phyloP scores from a whole-genome alignment of 1,284 basidiomycete species.

The Malassezia globosa region DNA sequence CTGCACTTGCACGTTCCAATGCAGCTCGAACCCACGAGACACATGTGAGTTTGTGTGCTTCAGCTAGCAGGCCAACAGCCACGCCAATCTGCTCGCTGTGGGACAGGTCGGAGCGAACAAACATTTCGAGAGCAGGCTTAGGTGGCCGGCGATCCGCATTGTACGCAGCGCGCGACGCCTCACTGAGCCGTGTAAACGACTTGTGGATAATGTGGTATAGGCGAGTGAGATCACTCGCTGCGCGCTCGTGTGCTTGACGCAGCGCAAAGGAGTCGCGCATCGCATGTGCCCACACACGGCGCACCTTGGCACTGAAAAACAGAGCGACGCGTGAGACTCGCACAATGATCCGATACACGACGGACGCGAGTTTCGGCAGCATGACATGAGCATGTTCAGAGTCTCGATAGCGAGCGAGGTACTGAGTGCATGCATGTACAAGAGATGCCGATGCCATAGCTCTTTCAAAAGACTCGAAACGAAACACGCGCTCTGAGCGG shows the following conservation, averaged over 20 bases:
- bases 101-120: constrained; percentile 26
- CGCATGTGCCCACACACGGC: constrained; percentile 21
- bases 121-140: constrained; percentile 30
- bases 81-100: constrained; percentile 36
- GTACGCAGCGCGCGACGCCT: constrained; percentile 31
- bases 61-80: constrained; percentile 35
- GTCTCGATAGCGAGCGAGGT: constrained; percentile 36
- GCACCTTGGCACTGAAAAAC: constrained; percentile 29
- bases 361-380: constrained; percentile 30
- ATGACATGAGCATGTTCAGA: constrained; percentile 26
- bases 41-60: constrained; percentile 35
- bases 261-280: constrained; percentile 23
- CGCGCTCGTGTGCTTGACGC: constrained; percentile 15
- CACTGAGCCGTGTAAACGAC: constrained; percentile 35
- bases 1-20: constrained; percentile 34
- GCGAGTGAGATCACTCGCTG: constrained; percentile 27
- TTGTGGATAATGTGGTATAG: constrained; percentile 33
- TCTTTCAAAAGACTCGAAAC: constrained; percentile 38
- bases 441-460: constrained; percentile 33
- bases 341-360: constrained; percentile 40
- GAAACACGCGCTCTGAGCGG: constrained; percentile 36
- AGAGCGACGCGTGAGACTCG: constrained; percentile 28
- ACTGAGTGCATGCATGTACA: constrained; percentile 33
- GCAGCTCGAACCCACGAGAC: constrained; percentile 42
- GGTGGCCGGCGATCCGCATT: constrained; percentile 26